Evolutionary conservation across 1,139 yeast species (phyloP).

Genomic region (Hansenula sp.): DNA sequence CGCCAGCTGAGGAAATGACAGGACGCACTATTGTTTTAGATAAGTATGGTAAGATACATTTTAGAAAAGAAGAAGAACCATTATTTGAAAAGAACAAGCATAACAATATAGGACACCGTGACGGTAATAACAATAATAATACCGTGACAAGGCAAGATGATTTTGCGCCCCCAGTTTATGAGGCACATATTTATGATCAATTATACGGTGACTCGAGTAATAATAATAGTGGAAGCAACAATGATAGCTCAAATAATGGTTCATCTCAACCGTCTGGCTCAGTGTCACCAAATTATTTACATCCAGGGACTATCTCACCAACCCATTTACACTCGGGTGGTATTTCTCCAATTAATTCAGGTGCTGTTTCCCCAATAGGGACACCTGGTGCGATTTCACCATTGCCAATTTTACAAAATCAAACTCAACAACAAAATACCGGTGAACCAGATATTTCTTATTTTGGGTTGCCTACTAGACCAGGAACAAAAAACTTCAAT

Average conservation of each 20-base stretch:
- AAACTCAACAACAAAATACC: not conserved
- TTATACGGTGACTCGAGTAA: slow-evolving; percentile 30
- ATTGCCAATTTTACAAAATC: slow-evolving; percentile 1
- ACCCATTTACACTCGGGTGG: too few species aligned
- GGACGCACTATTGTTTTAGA: slow-evolving; percentile 54
- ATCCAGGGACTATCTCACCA: not conserved
- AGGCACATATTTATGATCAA: slow-evolving; percentile 71
- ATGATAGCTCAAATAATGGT: not conserved
- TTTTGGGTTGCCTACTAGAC: slow-evolving; percentile 19
- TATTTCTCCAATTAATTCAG: not conserved
- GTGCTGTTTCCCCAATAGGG: not conserved
- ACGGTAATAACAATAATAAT: slow-evolving; percentile 51
- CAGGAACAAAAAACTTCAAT: slow-evolving; percentile 3
- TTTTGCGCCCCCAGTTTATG: slow-evolving; percentile 85
- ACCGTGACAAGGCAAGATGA: slow-evolving; percentile 78
- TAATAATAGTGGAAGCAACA: not conserved
- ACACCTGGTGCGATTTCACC: not conserved
- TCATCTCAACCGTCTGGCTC: not conserved
- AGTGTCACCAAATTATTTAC: not conserved
- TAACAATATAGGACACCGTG: slow-evolving; percentile 7
- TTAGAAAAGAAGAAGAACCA: slow-evolving; percentile 36
- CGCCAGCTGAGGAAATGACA: slow-evolving; percentile 48
- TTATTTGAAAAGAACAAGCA: slow-evolving; percentile 24
- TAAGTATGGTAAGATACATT: slow-evolving; percentile 43
- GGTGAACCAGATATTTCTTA: not conserved